These are phyloP conservation scores for Juglanconis oblonga DNA, from an alignment of 2,329 filamentous ascomycete species.

Conservation along the genomic window DNA sequence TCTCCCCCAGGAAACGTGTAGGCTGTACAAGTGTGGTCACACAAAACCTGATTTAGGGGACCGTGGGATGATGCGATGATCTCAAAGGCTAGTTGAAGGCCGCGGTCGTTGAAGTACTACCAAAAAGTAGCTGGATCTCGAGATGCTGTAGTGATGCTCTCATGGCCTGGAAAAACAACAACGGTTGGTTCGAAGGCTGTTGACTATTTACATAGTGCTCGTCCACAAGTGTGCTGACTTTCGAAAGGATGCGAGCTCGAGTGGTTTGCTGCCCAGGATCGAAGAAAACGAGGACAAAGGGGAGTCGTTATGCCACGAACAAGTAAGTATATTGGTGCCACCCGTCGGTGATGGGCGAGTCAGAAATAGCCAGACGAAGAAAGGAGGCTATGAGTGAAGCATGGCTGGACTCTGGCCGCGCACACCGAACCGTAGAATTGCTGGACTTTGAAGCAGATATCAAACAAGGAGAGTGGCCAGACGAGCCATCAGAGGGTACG, in stretches of 20 bases:
- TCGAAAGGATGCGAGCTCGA: not conserved
- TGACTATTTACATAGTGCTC: conserved; percentile 4
- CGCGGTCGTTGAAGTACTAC: not conserved
- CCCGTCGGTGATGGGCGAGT: not conserved
- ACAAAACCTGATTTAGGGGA: not conserved
- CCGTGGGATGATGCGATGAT: not conserved
- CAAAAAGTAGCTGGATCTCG: not conserved
- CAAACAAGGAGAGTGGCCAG: not conserved
- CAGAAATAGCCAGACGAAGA: not conserved
- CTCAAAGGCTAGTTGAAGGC: not conserved
- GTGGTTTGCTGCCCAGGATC: not conserved
- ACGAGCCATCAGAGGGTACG: not conserved
- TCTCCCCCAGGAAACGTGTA: not conserved
- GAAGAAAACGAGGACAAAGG: not conserved
- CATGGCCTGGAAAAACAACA: not conserved
- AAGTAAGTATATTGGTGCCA: not conserved
- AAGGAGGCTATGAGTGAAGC: conserved; percentile 2
- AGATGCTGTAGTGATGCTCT: not conserved
- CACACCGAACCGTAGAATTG: not conserved
- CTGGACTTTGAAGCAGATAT: conserved; percentile 9
- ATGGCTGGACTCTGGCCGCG: not conserved
- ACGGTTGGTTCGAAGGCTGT: not conserved
- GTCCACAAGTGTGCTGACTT: not conserved
- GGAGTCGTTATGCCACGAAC: not conserved
- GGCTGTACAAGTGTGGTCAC: not conserved